Base-by-base conservation (phyloP, 805 yeast genomes). In the Suhomyces xylopsoci region DNA sequence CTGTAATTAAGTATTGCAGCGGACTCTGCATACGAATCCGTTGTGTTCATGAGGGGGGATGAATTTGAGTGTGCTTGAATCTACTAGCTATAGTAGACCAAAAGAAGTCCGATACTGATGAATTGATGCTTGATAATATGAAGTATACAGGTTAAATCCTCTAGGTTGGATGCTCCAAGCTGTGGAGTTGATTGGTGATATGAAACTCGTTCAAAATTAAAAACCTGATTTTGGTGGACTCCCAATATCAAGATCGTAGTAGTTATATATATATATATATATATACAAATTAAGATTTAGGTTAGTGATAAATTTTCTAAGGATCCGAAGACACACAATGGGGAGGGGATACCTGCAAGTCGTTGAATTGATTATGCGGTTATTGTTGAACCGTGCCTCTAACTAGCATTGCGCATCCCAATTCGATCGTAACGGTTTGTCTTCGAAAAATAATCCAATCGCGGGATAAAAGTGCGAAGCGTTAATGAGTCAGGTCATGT, bases 1-100 rank as follows among this genome's bases (percentile, higher is more conserved):
- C 41, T 34, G 49, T 51, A 54, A 45, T 54, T 51, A 32, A 51
- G 44, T 15, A 45, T 51, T n/a, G 45, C 22, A 19, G 32, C 36
- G 26, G 40, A 24, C 17, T 17, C 49, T 15, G 36, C 48, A 15
- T 38, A 26, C 14, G 49, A 45, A 26, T 26, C 25, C 10, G 47
- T 44, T n/a, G 36, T 17, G n/a, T 24, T 44, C 47, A 44, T 44
- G 25, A 22, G 25, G 25, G 25, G 19, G 30, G 15, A 2, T 25
- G 20, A 15, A 14, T 19, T 8, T 22, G 34, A 2, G 26, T 2
- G 17, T 32, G 38, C 38, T 34, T 34, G 38, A n/a, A 34, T 14
- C 38, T 26, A 8, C 28, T 26, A 26, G 26, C 26, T 26, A 8
- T 26, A 26, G n/a, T n/a, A n/a, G 36, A 32, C 36, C 7, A 32